These are phyloP conservation scores for Carex scoparia DNA, from an alignment of 176 grass and related monocot genomes.

Conservation along the genomic window DNA sequence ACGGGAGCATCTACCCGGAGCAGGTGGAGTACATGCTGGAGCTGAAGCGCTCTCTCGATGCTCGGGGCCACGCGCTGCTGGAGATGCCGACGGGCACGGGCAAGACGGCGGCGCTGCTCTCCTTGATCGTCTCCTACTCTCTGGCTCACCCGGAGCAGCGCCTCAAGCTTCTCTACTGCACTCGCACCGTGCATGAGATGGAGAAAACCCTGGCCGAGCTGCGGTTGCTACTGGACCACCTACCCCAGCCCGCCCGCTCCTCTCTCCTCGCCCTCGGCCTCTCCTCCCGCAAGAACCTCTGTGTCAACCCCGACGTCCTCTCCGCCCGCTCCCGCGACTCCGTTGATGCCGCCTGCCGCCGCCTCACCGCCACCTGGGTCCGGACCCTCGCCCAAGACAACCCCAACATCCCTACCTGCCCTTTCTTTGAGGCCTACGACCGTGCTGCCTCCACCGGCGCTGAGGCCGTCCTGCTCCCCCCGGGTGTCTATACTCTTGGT, in stretches of 20 bases:
- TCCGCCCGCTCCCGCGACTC: constrained; percentile 67
- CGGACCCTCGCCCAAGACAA: constrained; percentile 55
- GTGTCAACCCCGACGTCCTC: constrained; percentile 64
- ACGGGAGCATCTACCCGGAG: constrained; percentile 92
- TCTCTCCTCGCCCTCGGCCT: constrained; percentile 77
- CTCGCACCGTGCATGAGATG: constrained; percentile 98
- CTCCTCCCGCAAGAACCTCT: constrained; percentile 85
- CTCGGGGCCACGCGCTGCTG: constrained; percentile 80
- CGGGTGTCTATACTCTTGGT: constrained; percentile 73
- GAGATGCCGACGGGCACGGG: constrained; percentile 99
- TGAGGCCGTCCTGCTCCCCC: constrained; percentile 52
- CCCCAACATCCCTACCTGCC: constrained; percentile 44
- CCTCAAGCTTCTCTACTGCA: constrained; percentile 88
- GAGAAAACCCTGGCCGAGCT: constrained; percentile 91
- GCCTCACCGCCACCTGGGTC: constrained; percentile 87
- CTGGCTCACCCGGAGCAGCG: constrained; percentile 41
- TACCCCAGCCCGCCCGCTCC: constrained; percentile 31
- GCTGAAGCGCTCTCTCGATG: constrained; percentile 84
- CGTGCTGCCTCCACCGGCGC: constrained; percentile 45
- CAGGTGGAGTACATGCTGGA: constrained; percentile 91
- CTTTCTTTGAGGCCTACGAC: constrained; percentile 77
- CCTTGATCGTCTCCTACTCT: constrained; percentile 73
- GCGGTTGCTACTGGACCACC: constrained; percentile 59
- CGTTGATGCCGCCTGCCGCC: constrained; percentile 82
- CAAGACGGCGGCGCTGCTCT: constrained; percentile 84